A percentile compares a stretch with the other conserved stretches of the same genome.
Conservation (phyloP, 2,329 filamentous ascomycete genomes). For the Trichoderma sp. region DNA sequence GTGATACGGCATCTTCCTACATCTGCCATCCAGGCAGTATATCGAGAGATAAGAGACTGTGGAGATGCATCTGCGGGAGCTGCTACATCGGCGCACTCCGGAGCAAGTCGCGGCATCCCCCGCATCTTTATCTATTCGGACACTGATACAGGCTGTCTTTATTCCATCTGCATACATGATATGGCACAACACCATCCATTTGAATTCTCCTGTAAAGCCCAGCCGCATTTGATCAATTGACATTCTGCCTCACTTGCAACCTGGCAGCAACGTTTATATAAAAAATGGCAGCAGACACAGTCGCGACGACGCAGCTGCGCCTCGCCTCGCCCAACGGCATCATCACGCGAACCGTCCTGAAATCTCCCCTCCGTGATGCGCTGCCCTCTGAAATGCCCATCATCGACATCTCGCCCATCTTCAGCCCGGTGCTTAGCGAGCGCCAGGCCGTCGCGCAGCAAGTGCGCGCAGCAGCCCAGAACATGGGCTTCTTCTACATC, state of each 20-base stretch:
- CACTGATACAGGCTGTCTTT: background rate
- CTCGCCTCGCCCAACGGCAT: conserved; percentile 45
- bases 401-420: conserved; percentile 53
- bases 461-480: conserved; percentile 52
- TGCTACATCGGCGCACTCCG: background rate
- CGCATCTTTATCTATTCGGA: background rate
- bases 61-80: background rate
- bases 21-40: too few species aligned
- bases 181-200: too few species aligned
- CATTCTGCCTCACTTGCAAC: too few species aligned
- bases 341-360: conserved; percentile 43
- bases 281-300: conserved; percentile 23
- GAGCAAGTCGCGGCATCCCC: background rate
- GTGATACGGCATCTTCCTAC: background rate
- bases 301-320: conserved; percentile 38
- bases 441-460: conserved; percentile 46
- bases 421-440: conserved; percentile 42
- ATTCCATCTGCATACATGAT: background rate
- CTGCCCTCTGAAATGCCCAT: conserved; percentile 54
- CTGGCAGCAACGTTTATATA: background rate
- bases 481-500: conserved; percentile 61
- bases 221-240: background rate
- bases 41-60: background rate
- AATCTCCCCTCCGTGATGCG: conserved; percentile 44
- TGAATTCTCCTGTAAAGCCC: too few species aligned